A percentile compares a stretch with the other conserved stretches of the same genome.
Conservation (phyloP, 139 green algal species). For the Chlorella sp. region DNA sequence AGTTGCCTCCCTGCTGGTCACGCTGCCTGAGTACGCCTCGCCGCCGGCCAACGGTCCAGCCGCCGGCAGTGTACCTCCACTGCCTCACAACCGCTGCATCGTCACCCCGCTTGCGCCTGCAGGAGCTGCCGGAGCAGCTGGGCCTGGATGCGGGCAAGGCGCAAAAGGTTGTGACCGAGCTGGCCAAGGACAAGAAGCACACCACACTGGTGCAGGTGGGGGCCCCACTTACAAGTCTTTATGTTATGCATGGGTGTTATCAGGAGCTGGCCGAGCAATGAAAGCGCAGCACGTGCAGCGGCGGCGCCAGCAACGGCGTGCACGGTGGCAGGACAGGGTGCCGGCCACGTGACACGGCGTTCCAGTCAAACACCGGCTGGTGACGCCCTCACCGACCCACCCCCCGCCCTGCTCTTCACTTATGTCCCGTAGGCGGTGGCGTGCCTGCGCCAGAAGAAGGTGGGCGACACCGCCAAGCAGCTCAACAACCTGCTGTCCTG, state of each 20-base stretch:
- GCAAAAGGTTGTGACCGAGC: constrained; percentile 51
- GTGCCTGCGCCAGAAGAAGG: constrained; percentile 78
- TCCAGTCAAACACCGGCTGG: neutral
- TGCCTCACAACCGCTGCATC: no score
- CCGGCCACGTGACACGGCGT: no score
- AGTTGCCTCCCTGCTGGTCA: neutral
- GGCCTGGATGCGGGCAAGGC: constrained; percentile 59
- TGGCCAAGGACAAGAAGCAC: constrained; percentile 77
- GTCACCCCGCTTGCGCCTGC: neutral
- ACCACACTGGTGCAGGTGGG: constrained; percentile 83
- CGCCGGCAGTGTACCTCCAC: no score
- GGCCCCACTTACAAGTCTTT: neutral
- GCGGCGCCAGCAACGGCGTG: no score
- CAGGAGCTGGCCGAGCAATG: neutral
- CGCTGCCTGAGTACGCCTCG: no score
- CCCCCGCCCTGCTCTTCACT: neutral
- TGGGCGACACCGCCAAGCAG: constrained; percentile 52
- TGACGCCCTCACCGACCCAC: neutral
- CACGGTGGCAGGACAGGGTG: no score
- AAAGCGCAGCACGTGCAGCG: neutral
- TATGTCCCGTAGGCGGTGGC: constrained; percentile 53
- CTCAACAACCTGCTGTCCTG: constrained; percentile 74
- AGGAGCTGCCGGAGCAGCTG: constrained; percentile 76
- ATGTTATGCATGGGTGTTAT: neutral
- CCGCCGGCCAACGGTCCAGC: no score